Evolutionary conservation across 345 rosid species (phyloP).

Genomic region (Cardamine chenopodiifolia): DNA sequence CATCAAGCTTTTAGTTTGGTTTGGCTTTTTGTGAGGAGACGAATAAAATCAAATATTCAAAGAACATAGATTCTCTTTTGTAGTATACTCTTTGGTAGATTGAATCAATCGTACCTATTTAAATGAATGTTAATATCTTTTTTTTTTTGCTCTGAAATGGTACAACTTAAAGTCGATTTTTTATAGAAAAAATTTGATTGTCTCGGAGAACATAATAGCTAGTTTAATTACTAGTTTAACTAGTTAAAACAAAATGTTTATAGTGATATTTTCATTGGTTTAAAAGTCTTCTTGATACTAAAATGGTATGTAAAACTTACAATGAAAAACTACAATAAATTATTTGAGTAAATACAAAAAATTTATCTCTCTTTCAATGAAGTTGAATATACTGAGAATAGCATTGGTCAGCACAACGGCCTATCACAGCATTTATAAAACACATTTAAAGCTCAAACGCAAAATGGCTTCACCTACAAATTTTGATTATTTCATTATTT

Average conservation of each 20-base stretch:
- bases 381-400: constrained; percentile 32
- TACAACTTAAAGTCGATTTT: too few species aligned
- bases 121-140: too few species aligned
- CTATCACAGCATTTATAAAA: constrained; percentile 28
- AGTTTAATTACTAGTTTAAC: too few species aligned
- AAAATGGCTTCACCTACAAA: constrained; percentile 9
- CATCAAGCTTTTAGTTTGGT: constrained; percentile 33
- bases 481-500: constrained; percentile 1
- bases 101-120: too few species aligned
- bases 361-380: background rate
- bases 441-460: constrained; percentile 28
- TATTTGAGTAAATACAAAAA: background rate
- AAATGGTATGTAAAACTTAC: background rate
- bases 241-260: too few species aligned
- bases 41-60: constrained; percentile 13
- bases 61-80: background rate
- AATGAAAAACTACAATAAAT: constrained; percentile 4
- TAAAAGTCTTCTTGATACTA: background rate
- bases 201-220: too few species aligned
- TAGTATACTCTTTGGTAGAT: too few species aligned
- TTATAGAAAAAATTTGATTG: too few species aligned
- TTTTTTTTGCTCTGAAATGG: too few species aligned
- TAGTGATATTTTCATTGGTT: background rate
- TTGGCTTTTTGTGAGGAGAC: constrained; percentile 25
- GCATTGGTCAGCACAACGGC: constrained; percentile 40